Conservation (phyloP, 345 rosid genomes). For the Eucalyptus albens region DNA sequence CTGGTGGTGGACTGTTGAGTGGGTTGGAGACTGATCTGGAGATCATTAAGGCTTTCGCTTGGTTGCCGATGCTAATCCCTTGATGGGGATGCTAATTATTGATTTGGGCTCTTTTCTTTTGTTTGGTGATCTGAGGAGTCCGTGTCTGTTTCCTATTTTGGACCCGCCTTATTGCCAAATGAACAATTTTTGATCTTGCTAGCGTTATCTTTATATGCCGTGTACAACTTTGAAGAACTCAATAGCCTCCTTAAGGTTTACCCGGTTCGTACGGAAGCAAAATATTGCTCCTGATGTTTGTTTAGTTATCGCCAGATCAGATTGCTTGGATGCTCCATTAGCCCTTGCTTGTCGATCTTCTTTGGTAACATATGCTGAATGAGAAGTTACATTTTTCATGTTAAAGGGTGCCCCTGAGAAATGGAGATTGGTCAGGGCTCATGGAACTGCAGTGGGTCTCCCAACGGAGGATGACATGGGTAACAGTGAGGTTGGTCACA, state of each 20-base stretch:
- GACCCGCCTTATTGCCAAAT: background rate
- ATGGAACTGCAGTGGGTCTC: conserved; percentile 87
- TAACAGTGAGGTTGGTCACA: conserved; percentile 98
- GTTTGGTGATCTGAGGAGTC: background rate
- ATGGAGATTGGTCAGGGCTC: conserved; percentile 91
- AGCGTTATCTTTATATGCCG: background rate
- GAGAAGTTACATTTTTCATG: background rate
- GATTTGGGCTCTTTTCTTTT: background rate
- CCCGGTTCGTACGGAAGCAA: background rate
- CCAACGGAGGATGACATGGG: conserved; percentile 99
- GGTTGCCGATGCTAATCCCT: background rate
- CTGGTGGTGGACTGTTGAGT: background rate
- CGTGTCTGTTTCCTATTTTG: background rate
- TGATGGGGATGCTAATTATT: background rate
- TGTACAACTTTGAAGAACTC: background rate
- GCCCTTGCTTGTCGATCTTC: background rate
- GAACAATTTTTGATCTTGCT: background rate
- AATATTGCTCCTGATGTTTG: background rate
- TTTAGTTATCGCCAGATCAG: background rate
- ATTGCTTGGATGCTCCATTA: background rate
- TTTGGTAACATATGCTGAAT: background rate
- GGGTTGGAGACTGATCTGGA: background rate
- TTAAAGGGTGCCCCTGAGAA: conserved; percentile 58
- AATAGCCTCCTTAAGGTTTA: background rate
- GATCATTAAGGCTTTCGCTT: background rate